A percentile compares a stretch with the other conserved stretches of the same genome.
These are phyloP conservation scores for Ogataea methanolica DNA, from an alignment of 805 yeast species.

Conservation along the genomic window DNA sequence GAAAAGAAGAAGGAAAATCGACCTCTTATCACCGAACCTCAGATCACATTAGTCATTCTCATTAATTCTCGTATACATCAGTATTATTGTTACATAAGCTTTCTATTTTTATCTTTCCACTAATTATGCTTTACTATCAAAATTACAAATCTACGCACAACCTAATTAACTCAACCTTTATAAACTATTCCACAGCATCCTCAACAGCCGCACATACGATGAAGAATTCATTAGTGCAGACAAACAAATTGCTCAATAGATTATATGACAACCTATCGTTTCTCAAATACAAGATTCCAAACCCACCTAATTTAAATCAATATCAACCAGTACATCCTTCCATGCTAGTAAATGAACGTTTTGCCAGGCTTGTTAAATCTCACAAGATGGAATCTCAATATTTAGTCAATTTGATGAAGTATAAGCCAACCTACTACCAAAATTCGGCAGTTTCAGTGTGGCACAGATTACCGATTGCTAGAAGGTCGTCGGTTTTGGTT, in stretches of 20 bases:
- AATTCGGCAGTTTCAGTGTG: constrained; percentile 41
- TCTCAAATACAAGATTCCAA: constrained; percentile 18
- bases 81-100: too few species aligned
- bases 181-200: constrained; percentile 14
- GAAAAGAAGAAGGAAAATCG: too few species aligned
- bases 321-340: neutral
- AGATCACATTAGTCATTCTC: too few species aligned
- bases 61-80: neutral
- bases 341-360: constrained; percentile 3
- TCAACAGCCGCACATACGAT: constrained; percentile 6
- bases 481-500: constrained; percentile 79
- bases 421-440: constrained; percentile 31
- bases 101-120: neutral
- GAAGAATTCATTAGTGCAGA: constrained; percentile 7
- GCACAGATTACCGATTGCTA: constrained; percentile 56
- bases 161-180: constrained; percentile 14
- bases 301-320: constrained; percentile 13
- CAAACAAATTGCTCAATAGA: constrained; percentile 12
- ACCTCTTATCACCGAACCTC: too few species aligned
- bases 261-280: constrained; percentile 15
- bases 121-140: constrained; percentile 15
- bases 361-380: constrained; percentile 11
- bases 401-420: constrained; percentile 32
- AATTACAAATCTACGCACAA: constrained; percentile 18
- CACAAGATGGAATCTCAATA: constrained; percentile 32